Evolutionary conservation across 352 stramenopile genomes (phyloP).

Genomic region (Plasmopara muralis): DNA sequence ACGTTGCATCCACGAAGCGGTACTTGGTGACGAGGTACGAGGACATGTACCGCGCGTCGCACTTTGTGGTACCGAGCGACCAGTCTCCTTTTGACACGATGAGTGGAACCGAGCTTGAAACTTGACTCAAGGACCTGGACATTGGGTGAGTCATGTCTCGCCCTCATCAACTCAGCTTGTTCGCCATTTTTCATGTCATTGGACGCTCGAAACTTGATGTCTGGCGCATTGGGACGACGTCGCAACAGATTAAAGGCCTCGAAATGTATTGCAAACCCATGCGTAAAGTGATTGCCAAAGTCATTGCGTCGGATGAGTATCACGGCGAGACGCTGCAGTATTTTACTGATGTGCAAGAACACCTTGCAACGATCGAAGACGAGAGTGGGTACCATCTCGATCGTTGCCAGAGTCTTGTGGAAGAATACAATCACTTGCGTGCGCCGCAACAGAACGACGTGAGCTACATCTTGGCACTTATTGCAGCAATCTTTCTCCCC

Average conservation of each 20-base stretch:
- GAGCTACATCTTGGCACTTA: constrained; percentile 66
- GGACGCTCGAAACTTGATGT: constrained; percentile 38
- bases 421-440: constrained; percentile 57
- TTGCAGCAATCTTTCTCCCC: constrained; percentile 70
- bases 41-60: constrained; percentile 48
- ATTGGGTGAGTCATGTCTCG: constrained; percentile 55
- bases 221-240: constrained; percentile 30
- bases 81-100: constrained; percentile 51
- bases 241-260: constrained; percentile 63
- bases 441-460: constrained; percentile 57
- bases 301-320: constrained; percentile 59
- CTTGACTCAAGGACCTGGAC: constrained; percentile 38
- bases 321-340: constrained; percentile 67
- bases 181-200: constrained; percentile 53
- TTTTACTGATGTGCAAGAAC: constrained; percentile 77
- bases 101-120: constrained; percentile 44
- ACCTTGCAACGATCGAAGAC: constrained; percentile 64
- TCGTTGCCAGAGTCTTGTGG: constrained; percentile 45
- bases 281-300: constrained; percentile 52
- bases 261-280: constrained; percentile 60
- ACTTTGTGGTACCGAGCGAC: constrained; percentile 40
- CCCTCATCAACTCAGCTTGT: constrained; percentile 63
- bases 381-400: constrained; percentile 70
- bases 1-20: constrained; percentile 41
- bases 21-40: constrained; percentile 54